Evolutionary conservation across 805 yeast genomes (phyloP).

Genomic region (Tetrapisispora namnaoensis): DNA sequence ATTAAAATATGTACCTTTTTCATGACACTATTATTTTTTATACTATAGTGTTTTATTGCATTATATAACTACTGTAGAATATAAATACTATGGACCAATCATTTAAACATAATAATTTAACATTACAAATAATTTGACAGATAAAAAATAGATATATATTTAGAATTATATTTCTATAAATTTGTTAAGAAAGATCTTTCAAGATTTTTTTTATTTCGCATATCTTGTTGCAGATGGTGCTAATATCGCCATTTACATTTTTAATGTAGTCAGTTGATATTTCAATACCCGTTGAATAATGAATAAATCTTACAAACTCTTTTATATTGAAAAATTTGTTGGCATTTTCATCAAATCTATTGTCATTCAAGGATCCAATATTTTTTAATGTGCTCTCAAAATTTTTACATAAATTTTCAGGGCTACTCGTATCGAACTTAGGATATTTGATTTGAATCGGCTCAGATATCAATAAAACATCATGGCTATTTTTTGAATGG

Average conservation of each 20-base stretch:
- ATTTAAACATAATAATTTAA: too few relatives aligned
- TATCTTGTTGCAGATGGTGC: background rate
- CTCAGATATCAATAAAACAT: background rate
- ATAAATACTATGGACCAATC: too few relatives aligned
- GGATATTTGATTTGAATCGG: constrained; percentile 1
- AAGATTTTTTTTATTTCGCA: constrained; percentile 1
- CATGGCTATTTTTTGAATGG: background rate
- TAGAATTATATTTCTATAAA: background rate
- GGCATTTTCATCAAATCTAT: background rate
- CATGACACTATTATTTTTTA: constrained; percentile 53
- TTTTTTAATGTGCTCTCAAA: background rate
- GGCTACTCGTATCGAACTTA: background rate
- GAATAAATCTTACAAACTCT: background rate
- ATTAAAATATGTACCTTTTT: constrained; percentile 7
- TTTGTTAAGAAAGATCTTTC: background rate
- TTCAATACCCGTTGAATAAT: background rate
- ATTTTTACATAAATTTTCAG: background rate
- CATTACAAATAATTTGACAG: too few relatives aligned
- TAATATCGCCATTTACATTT: background rate
- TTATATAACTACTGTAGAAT: background rate
- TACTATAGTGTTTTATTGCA: constrained; percentile 53
- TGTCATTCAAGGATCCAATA: background rate
- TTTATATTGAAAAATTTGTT: constrained; percentile 1
- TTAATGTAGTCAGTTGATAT: background rate
- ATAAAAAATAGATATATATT: too few relatives aligned